phyloP scores from a whole-genome alignment of 441 rosid species.

The Populus hybrid region DNA sequence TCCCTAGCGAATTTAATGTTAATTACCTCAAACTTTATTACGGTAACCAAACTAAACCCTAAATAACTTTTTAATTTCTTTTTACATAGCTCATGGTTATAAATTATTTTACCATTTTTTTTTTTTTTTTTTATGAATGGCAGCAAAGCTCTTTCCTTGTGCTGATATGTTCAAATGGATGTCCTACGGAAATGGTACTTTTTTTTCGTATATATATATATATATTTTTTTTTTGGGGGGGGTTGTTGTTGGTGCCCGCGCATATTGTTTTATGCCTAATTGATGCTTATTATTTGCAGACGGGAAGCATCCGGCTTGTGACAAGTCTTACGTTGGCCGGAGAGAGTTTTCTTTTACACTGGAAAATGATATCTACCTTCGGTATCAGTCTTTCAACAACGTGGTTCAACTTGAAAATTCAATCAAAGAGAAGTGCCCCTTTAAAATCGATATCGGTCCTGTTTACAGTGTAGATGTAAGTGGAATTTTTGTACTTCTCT shows the following conservation, averaged over 20 bases:
- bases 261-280: neutral
- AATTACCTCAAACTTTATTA: conserved; percentile 53
- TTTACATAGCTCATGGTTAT: neutral
- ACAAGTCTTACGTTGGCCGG: conserved; percentile 62
- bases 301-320: conserved; percentile 95
- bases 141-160: conserved; percentile 71
- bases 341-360: conserved; percentile 90
- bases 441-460: conserved; percentile 90
- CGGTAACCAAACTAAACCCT: conserved; percentile 26
- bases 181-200: conserved; percentile 75
- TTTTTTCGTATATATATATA: no score
- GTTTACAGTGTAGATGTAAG: conserved; percentile 85
- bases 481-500: neutral
- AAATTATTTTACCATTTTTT: neutral
- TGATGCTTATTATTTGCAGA: conserved; percentile 41
- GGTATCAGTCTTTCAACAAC: conserved; percentile 71
- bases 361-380: conserved; percentile 62
- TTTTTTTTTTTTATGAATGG: neutral
- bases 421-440: conserved; percentile 61
- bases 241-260: neutral
- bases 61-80: neutral
- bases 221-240: neutral
- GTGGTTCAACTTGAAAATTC: conserved; percentile 55
- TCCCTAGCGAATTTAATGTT: conserved; percentile 38
- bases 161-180: conserved; percentile 65